Evolutionary conservation across 805 yeast species (phyloP).

Genomic region (Kazachstania taianensis): DNA sequence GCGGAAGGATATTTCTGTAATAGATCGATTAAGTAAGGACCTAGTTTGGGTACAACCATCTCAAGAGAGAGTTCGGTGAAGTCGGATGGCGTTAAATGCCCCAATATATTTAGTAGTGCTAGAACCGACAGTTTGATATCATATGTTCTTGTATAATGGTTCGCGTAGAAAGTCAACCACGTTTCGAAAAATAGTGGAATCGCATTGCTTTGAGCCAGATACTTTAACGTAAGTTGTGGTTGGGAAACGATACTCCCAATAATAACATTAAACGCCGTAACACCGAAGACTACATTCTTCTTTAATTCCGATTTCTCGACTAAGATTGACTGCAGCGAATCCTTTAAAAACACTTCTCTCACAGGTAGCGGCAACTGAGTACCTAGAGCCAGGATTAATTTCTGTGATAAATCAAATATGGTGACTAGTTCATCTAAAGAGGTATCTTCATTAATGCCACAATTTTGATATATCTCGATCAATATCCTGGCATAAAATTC

Average conservation of each 20-base stretch:
- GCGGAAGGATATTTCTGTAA: slow-evolving; percentile 64
- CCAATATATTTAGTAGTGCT: slow-evolving; percentile 48
- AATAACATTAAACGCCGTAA: slow-evolving; percentile 41
- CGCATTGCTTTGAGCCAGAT: slow-evolving; percentile 37
- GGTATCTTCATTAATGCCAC: slow-evolving; percentile 36
- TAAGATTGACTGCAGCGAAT: slow-evolving; percentile 31
- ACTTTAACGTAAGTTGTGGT: slow-evolving; percentile 41
- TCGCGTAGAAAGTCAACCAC: slow-evolving; percentile 30
- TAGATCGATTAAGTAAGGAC: slow-evolving; percentile 40
- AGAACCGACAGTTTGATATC: slow-evolving; percentile 70
- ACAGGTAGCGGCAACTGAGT: slow-evolving; percentile 33
- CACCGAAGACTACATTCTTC: slow-evolving; percentile 25
- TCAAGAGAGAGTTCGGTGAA: slow-evolving; percentile 29
- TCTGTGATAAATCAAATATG: slow-evolving; percentile 56
- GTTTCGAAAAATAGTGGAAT: slow-evolving; percentile 44
- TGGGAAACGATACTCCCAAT: slow-evolving; percentile 56
- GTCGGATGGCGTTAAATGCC: slow-evolving; percentile 22
- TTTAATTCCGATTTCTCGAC: slow-evolving; percentile 19
- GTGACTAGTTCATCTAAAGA: slow-evolving; percentile 46
- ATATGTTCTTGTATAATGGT: slow-evolving; percentile 55
- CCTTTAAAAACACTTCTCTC: slow-evolving; percentile 37
- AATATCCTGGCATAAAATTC: slow-evolving; percentile 40
- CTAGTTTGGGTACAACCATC: slow-evolving; percentile 37
- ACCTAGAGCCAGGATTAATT: slow-evolving; percentile 50
- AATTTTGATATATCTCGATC: slow-evolving; percentile 38